Conservation (phyloP, 176 grass and related monocot species). For the Avena atlantica region DNA sequence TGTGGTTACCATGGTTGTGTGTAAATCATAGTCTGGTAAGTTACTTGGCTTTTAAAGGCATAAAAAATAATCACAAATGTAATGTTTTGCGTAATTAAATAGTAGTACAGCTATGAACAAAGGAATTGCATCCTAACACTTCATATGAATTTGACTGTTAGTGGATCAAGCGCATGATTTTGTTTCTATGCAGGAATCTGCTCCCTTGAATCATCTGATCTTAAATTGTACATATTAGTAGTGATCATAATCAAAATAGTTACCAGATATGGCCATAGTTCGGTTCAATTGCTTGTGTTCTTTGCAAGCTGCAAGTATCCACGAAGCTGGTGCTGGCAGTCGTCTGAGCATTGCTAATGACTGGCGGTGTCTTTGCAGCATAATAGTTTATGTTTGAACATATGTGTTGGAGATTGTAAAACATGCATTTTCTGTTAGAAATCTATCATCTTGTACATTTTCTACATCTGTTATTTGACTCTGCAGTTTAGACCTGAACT, state of each 20-base stretch:
- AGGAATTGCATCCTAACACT: not conserved
- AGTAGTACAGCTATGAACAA: constrained; percentile 7
- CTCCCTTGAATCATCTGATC: not conserved
- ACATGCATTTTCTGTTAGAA: constrained; percentile 1
- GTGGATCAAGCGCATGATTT: not conserved
- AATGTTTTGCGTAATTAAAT: not conserved
- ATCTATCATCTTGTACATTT: not conserved
- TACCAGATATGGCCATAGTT: not conserved
- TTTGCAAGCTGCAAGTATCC: not conserved
- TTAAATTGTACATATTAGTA: not conserved
- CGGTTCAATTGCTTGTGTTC: constrained; percentile 4
- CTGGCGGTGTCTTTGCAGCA: not conserved
- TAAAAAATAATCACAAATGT: constrained; percentile 2
- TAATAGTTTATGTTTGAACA: not conserved
- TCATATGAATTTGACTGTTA: not conserved
- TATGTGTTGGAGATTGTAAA: not conserved
- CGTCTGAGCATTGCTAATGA: not conserved
- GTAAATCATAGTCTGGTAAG: constrained; percentile 17
- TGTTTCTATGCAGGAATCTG: not conserved
- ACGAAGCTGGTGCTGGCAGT: constrained; percentile 22
- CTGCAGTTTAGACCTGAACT: not conserved
- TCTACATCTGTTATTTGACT: not conserved
- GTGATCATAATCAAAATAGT: constrained; percentile 5
- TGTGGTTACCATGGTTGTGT: constrained; percentile 1
- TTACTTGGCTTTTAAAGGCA: constrained; percentile 16